Percentiles rank a stretch among this genome's conserved stretches.
phyloP scores from a whole-genome alignment of 2,329 filamentous ascomycete species.

The Fonsecaea erecta region DNA sequence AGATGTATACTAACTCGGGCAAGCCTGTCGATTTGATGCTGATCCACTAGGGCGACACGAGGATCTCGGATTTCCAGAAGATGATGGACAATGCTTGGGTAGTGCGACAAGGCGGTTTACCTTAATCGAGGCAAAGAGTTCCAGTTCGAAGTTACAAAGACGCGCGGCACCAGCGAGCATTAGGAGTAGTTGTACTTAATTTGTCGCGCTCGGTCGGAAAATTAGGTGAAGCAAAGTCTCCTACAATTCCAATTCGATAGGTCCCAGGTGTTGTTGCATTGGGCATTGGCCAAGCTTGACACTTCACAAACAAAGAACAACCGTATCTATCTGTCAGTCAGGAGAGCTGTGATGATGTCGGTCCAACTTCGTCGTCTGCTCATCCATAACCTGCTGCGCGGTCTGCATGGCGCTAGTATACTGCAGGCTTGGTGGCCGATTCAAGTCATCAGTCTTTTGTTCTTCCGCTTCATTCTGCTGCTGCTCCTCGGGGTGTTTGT shows the following conservation, averaged over 20 bases:
- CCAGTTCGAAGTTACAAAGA: no score
- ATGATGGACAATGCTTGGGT: not conserved
- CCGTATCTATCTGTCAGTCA: not conserved
- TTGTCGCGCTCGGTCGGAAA: no score
- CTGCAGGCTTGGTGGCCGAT: conserved; percentile 15
- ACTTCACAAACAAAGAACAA: not conserved
- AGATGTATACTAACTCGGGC: no score
- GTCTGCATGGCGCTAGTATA: conserved; percentile 14
- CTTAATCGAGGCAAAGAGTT: no score
- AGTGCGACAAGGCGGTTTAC: no score
- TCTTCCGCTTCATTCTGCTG: not conserved
- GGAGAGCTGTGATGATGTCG: not conserved
- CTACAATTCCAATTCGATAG: no score
- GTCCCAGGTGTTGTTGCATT: no score
- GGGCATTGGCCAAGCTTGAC: not conserved
- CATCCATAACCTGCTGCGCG: conserved; percentile 23
- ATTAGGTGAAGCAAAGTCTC: no score
- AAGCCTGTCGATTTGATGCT: no score
- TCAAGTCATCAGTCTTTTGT: conserved; percentile 3
- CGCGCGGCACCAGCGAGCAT: no score
- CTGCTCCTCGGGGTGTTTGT: conserved; percentile 20
- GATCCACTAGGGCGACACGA: no score
- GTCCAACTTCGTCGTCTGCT: conserved; percentile 24
- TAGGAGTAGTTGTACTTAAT: no score
- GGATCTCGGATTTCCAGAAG: conserved; percentile 16